Evolutionary conservation across 2,329 filamentous ascomycete genomes (phyloP).

Genomic region (Exophiala calicioides): DNA sequence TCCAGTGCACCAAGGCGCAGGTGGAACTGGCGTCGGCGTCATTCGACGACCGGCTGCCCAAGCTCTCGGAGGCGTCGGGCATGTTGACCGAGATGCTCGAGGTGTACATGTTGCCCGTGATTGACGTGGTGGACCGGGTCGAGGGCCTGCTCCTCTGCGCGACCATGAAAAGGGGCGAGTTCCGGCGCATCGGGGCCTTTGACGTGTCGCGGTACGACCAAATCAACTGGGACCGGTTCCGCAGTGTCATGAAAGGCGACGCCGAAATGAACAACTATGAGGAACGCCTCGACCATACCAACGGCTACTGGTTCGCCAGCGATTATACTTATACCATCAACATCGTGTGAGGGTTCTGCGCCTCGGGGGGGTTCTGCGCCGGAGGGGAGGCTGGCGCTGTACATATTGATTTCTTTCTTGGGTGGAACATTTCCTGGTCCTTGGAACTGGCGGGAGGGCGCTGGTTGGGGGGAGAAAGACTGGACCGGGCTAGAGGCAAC

Average conservation of each 20-base stretch:
- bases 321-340: slow-evolving; percentile 33
- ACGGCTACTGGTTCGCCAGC: slow-evolving; percentile 32
- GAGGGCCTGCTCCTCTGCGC: slow-evolving; percentile 31
- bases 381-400: too few species aligned
- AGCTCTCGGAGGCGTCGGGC: slow-evolving; percentile 27
- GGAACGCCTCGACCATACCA: slow-evolving; percentile 30
- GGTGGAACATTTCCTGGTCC: too few species aligned
- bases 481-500: too few species aligned
- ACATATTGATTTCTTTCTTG: too few species aligned
- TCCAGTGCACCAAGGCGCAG: slow-evolving; percentile 25
- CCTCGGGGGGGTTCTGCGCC: not conserved
- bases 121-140: slow-evolving; percentile 31
- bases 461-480: too few species aligned
- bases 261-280: slow-evolving; percentile 31
- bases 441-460: too few species aligned
- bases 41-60: slow-evolving; percentile 31
- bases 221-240: slow-evolving; percentile 32
- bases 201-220: slow-evolving; percentile 28
- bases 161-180: slow-evolving; percentile 32
- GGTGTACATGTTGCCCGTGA: slow-evolving; percentile 30
- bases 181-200: slow-evolving; percentile 29
- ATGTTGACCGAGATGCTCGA: slow-evolving; percentile 30
- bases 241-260: slow-evolving; percentile 31
- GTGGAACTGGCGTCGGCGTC: slow-evolving; percentile 28
- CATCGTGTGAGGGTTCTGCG: slow-evolving; percentile 22